Conservation (phyloP, 73 alveolate genomes). For the Stentor roeselii region DNA sequence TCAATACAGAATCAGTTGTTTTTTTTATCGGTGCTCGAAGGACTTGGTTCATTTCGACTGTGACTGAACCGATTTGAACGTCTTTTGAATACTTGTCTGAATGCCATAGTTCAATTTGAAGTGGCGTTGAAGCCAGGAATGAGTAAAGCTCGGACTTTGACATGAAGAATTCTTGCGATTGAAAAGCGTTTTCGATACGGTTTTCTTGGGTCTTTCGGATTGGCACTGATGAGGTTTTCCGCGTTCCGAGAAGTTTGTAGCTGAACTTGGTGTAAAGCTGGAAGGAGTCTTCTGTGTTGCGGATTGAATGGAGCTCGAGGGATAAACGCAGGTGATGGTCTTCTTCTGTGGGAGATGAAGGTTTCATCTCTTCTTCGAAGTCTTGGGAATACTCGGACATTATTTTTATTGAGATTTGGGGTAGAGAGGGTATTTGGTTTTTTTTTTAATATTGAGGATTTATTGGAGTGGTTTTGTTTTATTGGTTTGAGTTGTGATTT, state of each 20-base stretch:
- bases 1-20: background rate
- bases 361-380: background rate
- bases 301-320: constrained; percentile 17
- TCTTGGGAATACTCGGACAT: background rate
- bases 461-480: background rate
- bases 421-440: background rate
- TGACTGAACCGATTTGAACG: background rate
- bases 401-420: background rate
- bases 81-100: constrained; percentile 11
- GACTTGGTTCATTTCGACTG: constrained; percentile 19
- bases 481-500: background rate
- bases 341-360: background rate
- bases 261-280: background rate
- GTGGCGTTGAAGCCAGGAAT: background rate
- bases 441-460: background rate
- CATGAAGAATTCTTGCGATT: constrained; percentile 14
- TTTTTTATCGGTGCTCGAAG: constrained; percentile 21
- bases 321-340: constrained; percentile 13
- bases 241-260: constrained; percentile 5
- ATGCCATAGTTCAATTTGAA: constrained; percentile 20
- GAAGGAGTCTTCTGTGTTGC: background rate
- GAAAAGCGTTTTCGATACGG: constrained; percentile 28
- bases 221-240: background rate
- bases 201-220: constrained; percentile 5
- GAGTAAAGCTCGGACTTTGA: background rate